Evolutionary conservation across 805 yeast genomes (phyloP).

Genomic region (Priceomyces haplophilus): DNA sequence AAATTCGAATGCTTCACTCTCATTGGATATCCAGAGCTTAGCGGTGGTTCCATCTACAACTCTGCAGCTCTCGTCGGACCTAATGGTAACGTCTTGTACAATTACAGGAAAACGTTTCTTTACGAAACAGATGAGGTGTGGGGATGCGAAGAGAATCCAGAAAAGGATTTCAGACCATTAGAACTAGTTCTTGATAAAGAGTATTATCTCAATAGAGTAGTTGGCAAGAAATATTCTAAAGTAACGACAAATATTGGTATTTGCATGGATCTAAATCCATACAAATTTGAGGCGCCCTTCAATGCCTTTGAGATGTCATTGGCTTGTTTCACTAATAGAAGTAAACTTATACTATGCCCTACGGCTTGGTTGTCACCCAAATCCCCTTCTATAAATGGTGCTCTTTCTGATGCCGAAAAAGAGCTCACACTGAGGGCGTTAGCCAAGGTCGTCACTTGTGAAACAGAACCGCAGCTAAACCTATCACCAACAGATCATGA

Average conservation of each 20-base stretch:
- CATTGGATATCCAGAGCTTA: slow-evolving; percentile 76
- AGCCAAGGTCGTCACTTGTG: slow-evolving; percentile 4
- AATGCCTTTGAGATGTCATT: slow-evolving; percentile 66
- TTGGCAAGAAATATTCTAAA: slow-evolving; percentile 19
- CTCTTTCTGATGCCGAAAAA: no score
- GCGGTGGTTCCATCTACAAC: slow-evolving; percentile 49
- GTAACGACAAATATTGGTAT: slow-evolving; percentile 64
- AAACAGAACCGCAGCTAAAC: background rate
- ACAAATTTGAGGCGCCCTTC: slow-evolving; percentile 79
- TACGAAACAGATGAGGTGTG: slow-evolving; percentile 77
- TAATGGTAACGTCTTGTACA: slow-evolving; percentile 53
- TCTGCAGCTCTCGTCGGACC: slow-evolving; percentile 66
- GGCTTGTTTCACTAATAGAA: slow-evolving; percentile 45
- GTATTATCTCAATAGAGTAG: slow-evolving; percentile 13
- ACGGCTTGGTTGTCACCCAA: slow-evolving; percentile 78
- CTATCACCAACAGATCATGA: background rate
- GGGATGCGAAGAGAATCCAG: slow-evolving; percentile 73
- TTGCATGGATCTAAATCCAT: slow-evolving; percentile 93
- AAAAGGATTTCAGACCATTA: slow-evolving; percentile 51
- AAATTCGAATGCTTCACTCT: slow-evolving; percentile 61
- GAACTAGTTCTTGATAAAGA: slow-evolving; percentile 29
- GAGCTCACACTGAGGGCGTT: no score
- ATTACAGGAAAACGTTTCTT: slow-evolving; percentile 73
- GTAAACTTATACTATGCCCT: slow-evolving; percentile 66
- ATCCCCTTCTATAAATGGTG: slow-evolving; percentile 36